A percentile compares a stretch with the other conserved stretches of the same genome.
These are phyloP conservation scores for Acanthochlamys bracteata DNA, from an alignment of 106 monocot species.

Conservation along the genomic window DNA sequence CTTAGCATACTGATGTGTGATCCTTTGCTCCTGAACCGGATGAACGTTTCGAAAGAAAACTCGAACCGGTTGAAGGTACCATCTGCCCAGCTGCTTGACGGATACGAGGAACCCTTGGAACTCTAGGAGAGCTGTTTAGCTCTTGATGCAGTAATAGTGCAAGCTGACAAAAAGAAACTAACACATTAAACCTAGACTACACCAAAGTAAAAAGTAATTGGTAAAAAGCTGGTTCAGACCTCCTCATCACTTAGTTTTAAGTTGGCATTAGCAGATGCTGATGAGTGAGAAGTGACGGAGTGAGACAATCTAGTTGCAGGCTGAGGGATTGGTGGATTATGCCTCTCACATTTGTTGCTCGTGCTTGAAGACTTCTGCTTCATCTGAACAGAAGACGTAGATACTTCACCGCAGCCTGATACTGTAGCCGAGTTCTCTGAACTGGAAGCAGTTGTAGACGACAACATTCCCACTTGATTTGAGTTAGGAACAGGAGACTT, in stretches of 20 bases:
- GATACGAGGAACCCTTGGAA: slow-evolving; percentile 79
- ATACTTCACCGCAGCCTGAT: slow-evolving; percentile 13
- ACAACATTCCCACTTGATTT: slow-evolving; percentile 22
- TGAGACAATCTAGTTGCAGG: slow-evolving; percentile 24
- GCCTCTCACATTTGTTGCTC: slow-evolving; percentile 49
- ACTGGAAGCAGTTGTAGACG: slow-evolving; percentile 27
- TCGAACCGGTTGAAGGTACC: slow-evolving; percentile 31
- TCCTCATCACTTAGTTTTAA: slow-evolving; percentile 82
- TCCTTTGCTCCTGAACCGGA: slow-evolving; percentile 59
- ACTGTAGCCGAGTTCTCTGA: slow-evolving; percentile 6
- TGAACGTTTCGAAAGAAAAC: slow-evolving; percentile 73
- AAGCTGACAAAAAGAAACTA: slow-evolving; percentile 49
- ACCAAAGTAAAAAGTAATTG: not conserved
- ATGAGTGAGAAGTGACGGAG: slow-evolving; percentile 25
- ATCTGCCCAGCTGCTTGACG: slow-evolving; percentile 51
- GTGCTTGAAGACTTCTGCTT: slow-evolving; percentile 34
- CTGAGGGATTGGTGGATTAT: slow-evolving; percentile 30
- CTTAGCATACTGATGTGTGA: slow-evolving; percentile 33
- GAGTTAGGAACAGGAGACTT: slow-evolving; percentile 25
- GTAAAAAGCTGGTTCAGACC: slow-evolving; percentile 22
- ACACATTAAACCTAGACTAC: not conserved
- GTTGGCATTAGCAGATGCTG: slow-evolving; percentile 25
- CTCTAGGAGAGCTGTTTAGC: slow-evolving; percentile 98
- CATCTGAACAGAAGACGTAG: slow-evolving; percentile 17
- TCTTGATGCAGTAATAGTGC: slow-evolving; percentile 91